Base-by-base conservation (phyloP, 2,329 filamentous ascomycete species). In the Davidsoniella neocaledoniae region DNA sequence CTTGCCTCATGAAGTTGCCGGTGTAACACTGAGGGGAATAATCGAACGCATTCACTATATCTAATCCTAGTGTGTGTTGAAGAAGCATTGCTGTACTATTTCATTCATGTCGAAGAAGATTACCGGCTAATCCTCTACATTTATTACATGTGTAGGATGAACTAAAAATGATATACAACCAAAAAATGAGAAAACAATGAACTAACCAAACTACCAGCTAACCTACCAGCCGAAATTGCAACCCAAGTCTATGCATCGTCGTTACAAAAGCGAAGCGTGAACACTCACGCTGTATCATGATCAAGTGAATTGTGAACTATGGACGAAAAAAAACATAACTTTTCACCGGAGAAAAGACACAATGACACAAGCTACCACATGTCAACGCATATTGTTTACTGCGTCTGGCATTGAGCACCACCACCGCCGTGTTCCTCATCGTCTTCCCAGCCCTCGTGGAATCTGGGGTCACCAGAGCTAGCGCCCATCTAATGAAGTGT, bases 381-480 rank as follows among this genome's bases (percentile, higher is more conserved):
- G 23, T 19, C 14, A 40, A n/a, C 39, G 40, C 43, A 48, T 45
- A 8, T 46, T 36, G 21, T 59, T 70, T 77, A 86, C 69, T 86
- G 81, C 51, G 81, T 77, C 54, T 81, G 77, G 60, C 83, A 88
- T 4, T 88, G 83, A 25, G 82, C 43, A 41, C 47, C 48, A 19
- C 46, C 70, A 51, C 70, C 69, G 39, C 72, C 77, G 4, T 73
- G 79, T 0, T 77, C 80, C 25, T 79, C 79, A 2, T 82, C 81
- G 48, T 83, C 79, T 65, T 83, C 80, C 74, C 81, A 85, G 10
- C 76, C 77, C 53, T 71, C 72, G 16, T 71, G 77, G 43, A 72
- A 78, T 50, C 81, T 68, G 16, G 80, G 76, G 58, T 86, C 82
- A 49, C 75, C 79, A 2, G 79, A 79, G 56, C 75, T 76, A 47